phyloP scores from a whole-genome alignment of 1,284 basidiomycete species.

The Pterula multifida region DNA sequence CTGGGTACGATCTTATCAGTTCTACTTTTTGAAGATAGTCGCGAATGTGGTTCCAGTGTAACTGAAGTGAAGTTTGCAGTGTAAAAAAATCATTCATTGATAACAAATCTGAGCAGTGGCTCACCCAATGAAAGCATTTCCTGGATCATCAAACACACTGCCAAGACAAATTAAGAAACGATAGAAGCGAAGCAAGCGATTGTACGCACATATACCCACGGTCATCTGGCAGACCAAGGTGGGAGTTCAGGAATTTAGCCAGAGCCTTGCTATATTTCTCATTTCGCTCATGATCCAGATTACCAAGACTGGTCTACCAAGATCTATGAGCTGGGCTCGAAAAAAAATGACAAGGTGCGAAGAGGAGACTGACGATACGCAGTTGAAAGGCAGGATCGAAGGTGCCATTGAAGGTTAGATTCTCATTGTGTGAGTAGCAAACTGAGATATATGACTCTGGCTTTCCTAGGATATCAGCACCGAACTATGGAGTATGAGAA shows the following conservation, averaged over 20 bases:
- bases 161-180: not conserved
- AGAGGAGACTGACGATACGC: slow-evolving; percentile 31
- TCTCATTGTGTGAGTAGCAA: slow-evolving; percentile 42
- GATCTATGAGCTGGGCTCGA: not conserved
- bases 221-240: slow-evolving; percentile 33
- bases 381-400: slow-evolving; percentile 54
- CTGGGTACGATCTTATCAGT: too few relatives aligned
- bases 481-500: slow-evolving; percentile 24
- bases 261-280: slow-evolving; percentile 42
- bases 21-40: slow-evolving; percentile 26
- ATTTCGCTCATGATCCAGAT: slow-evolving; percentile 36
- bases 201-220: slow-evolving; percentile 43
- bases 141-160: slow-evolving; percentile 49
- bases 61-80: slow-evolving; percentile 14
- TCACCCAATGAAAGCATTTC: slow-evolving; percentile 41
- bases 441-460: slow-evolving; percentile 40
- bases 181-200: not conserved
- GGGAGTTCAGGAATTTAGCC: slow-evolving; percentile 39
- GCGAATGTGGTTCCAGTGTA: slow-evolving; percentile 35
- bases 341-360: not conserved
- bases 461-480: slow-evolving; percentile 38
- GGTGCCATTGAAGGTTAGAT: slow-evolving; percentile 43
- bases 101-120: slow-evolving; percentile 10
- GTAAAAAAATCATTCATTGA: not conserved
- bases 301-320: slow-evolving; percentile 45